Evolutionary conservation across 805 yeast species (phyloP).

Genomic region (Nakazawaea anatomiae): DNA sequence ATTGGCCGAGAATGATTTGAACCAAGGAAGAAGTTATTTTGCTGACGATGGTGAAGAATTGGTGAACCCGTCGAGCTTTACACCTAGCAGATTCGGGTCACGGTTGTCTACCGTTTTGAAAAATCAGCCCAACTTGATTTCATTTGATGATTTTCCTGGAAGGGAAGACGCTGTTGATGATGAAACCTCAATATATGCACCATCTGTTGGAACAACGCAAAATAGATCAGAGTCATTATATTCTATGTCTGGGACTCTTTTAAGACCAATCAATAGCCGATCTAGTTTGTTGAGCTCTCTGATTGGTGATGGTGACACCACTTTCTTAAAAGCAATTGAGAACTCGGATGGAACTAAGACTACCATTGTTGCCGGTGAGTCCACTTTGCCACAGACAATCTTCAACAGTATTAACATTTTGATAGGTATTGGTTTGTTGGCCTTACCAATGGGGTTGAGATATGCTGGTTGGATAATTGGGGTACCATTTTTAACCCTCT

Average conservation of each 20-base stretch:
- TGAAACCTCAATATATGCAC: constrained; percentile 31
- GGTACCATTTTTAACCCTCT: constrained; percentile 43
- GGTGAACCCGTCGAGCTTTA: constrained; percentile 62
- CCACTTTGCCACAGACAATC: constrained; percentile 67
- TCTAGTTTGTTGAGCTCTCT: constrained; percentile 5
- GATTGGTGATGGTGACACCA: constrained; percentile 25
- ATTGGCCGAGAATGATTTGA: constrained; percentile 49
- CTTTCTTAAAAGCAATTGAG: constrained; percentile 59
- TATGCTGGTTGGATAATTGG: constrained; percentile 69
- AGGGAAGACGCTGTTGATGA: constrained; percentile 33
- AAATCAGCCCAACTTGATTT: constrained; percentile 7
- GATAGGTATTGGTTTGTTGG: constrained; percentile 64
- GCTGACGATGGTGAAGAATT: constrained; percentile 53
- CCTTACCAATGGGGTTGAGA: constrained; percentile 59
- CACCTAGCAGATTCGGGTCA: constrained; percentile 61
- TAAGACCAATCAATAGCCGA: constrained; percentile 10
- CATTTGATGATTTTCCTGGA: constrained; percentile 13
- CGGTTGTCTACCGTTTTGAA: constrained; percentile 51
- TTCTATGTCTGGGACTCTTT: constrained; percentile 23
- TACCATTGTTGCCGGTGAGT: constrained; percentile 74
- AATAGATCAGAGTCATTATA: constrained; percentile 21
- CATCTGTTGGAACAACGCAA: constrained; percentile 16
- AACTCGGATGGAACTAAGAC: constrained; percentile 58
- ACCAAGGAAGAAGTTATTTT: constrained; percentile 60
- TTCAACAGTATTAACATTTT: constrained; percentile 62